These are phyloP conservation scores for Tulasnella calospora DNA, from an alignment of 768 basidiomycete genomes.

Conservation along the genomic window DNA sequence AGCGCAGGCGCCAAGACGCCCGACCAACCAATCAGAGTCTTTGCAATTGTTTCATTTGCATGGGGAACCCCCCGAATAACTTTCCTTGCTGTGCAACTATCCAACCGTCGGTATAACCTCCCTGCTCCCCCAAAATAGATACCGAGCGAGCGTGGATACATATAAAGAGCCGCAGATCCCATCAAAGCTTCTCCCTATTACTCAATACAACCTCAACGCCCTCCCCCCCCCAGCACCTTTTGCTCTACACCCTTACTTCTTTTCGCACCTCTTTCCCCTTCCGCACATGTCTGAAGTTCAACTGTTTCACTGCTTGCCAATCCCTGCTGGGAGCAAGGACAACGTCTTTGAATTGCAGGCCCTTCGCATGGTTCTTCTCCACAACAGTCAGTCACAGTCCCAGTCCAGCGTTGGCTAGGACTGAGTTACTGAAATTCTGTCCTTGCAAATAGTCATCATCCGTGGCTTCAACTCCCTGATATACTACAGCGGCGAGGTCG, in stretches of 20 bases:
- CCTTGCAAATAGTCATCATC: neutral
- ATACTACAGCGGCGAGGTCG: slow-evolving; percentile 8
- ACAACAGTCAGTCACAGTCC: slow-evolving; percentile 18
- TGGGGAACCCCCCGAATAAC: neutral
- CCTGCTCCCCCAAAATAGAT: neutral
- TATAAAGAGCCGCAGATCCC: neutral
- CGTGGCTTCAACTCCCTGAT: slow-evolving; percentile 15
- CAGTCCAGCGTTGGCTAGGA: neutral
- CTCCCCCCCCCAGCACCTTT: neutral
- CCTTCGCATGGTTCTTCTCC: slow-evolving; percentile 16
- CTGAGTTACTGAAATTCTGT: neutral
- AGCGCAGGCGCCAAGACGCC: neutral
- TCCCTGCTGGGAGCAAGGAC: slow-evolving; percentile 11
- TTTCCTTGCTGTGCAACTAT: neutral
- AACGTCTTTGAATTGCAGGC: slow-evolving; percentile 22
- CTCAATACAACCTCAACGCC: neutral
- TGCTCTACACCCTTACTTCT: neutral
- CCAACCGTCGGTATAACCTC: neutral
- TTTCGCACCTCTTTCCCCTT: neutral
- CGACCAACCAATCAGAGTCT: neutral
- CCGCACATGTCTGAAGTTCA: neutral
- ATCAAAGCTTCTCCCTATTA: neutral
- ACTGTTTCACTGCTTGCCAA: slow-evolving; percentile 16
- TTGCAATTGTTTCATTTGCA: neutral
- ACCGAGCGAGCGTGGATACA: neutral